These are phyloP conservation scores for Achlya hypogyna DNA, from an alignment of 352 stramenopile species.

Conservation along the genomic window DNA sequence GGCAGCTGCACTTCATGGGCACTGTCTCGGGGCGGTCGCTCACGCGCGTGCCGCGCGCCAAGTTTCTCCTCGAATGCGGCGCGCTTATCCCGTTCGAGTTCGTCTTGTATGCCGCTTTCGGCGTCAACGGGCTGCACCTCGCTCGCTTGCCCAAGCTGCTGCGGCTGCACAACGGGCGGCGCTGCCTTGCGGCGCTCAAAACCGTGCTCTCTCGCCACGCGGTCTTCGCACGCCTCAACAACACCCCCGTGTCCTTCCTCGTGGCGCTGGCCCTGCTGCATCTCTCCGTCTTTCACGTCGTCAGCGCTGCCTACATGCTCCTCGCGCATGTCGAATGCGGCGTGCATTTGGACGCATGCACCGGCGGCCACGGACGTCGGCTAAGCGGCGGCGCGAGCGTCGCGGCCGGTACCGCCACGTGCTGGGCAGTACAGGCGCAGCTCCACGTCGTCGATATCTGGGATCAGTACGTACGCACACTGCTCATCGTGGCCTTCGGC, in stretches of 20 bases:
- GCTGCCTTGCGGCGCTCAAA: constrained; percentile 32
- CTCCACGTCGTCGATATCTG: constrained; percentile 2
- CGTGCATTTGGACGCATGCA: constrained; percentile 38
- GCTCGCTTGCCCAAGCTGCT: constrained; percentile 51
- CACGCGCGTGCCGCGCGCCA: constrained; percentile 8
- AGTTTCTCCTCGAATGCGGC: constrained; percentile 42
- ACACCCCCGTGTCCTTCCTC: constrained; percentile 40
- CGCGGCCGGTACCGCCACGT: neutral
- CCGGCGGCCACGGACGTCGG: neutral
- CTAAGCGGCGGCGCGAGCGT: neutral
- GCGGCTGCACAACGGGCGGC: constrained; percentile 35
- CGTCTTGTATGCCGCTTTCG: constrained; percentile 26
- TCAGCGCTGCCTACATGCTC: constrained; percentile 64
- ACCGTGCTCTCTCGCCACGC: constrained; percentile 41
- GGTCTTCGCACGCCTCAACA: constrained; percentile 42
- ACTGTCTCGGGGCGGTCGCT: neutral
- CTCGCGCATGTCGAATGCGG: constrained; percentile 51
- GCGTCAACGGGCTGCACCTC: constrained; percentile 49
- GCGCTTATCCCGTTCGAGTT: constrained; percentile 49
- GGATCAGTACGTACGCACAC: constrained; percentile 15
- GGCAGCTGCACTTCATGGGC: constrained; percentile 15
- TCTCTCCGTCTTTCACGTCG: constrained; percentile 45
- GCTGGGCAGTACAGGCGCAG: constrained; percentile 14
- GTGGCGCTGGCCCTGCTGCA: constrained; percentile 34
- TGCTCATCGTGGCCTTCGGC: constrained; percentile 13